These are phyloP conservation scores for Pleurozium schreberi DNA, from an alignment of 225 moss, liverwort and hornwort species.

Conservation along the genomic window DNA sequence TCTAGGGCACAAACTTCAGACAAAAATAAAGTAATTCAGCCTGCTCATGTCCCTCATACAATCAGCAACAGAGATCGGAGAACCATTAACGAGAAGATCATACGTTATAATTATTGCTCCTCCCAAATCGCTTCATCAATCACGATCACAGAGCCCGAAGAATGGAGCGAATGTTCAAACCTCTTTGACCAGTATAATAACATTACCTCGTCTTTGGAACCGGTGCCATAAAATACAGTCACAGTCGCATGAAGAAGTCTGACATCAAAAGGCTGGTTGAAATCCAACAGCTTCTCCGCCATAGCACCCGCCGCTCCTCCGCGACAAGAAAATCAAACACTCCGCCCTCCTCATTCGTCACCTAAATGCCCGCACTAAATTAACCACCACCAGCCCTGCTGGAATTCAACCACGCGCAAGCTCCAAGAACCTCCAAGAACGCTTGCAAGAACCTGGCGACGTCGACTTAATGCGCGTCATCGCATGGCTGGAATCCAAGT, in stretches of 20 bases:
- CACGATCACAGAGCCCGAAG: not conserved
- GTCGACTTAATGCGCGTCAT: not conserved
- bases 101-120: not conserved
- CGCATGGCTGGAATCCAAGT: not conserved
- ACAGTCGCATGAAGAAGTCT: conserved; percentile 96
- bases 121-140: not conserved
- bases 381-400: not conserved
- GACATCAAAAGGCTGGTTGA: conserved; percentile 86
- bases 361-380: not conserved
- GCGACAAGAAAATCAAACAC: not conserved
- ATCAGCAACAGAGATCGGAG: not conserved
- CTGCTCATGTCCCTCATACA: not conserved
- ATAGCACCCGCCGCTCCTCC: conserved; percentile 29
- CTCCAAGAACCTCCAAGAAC: conserved; percentile 1
- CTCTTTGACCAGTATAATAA: not conserved
- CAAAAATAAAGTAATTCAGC: not conserved
- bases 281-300: conserved; percentile 97
- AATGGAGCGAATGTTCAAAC: not conserved
- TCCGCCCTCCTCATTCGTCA: not conserved
- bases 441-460: not conserved
- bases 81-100: not conserved
- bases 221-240: conserved; percentile 88
- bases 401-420: not conserved
- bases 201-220: conserved; percentile 86
- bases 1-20: not conserved